Percentiles rank a stretch among this genome's conserved stretches.
These are phyloP conservation scores for Penicillium daleae DNA, from an alignment of 495 filamentous ascomycete genomes.

Conservation along the genomic window DNA sequence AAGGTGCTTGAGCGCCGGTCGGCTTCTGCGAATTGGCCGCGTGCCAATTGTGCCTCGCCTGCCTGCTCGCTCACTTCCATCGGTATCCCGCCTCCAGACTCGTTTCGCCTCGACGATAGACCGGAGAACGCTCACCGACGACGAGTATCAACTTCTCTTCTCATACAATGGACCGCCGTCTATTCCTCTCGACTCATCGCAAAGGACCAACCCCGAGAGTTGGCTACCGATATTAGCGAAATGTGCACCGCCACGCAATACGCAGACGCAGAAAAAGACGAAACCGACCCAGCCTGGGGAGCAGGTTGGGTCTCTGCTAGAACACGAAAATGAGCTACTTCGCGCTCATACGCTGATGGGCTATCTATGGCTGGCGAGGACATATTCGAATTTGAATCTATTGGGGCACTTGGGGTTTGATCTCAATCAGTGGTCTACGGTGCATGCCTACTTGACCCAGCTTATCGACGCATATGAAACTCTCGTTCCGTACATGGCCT, in stretches of 20 bases:
- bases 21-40: constrained; percentile 42
- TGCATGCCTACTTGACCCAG: constrained; percentile 41
- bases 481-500: constrained; percentile 22
- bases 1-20: constrained; percentile 44
- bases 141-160: constrained; percentile 18
- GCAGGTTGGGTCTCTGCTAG: constrained; percentile 17
- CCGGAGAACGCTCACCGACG: constrained; percentile 2
- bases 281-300: constrained; percentile 22
- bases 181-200: constrained; percentile 19
- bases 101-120: constrained; percentile 8
- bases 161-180: constrained; percentile 22
- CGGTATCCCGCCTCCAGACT: constrained; percentile 13
- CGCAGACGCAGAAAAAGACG: background rate
- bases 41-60: constrained; percentile 21
- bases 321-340: constrained; percentile 24
- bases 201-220: constrained; percentile 22
- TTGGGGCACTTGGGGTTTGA: constrained; percentile 49
- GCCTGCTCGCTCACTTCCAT: constrained; percentile 14
- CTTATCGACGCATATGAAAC: constrained; percentile 43
- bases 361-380: constrained; percentile 34
- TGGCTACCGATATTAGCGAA: constrained; percentile 52
- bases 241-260: constrained; percentile 36
- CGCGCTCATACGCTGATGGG: constrained; percentile 29
- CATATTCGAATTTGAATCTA: constrained; percentile 34
- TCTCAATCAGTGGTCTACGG: constrained; percentile 47